Evolutionary conservation across 345 rosid genomes (phyloP).

Genomic region (Adansonia digitata): DNA sequence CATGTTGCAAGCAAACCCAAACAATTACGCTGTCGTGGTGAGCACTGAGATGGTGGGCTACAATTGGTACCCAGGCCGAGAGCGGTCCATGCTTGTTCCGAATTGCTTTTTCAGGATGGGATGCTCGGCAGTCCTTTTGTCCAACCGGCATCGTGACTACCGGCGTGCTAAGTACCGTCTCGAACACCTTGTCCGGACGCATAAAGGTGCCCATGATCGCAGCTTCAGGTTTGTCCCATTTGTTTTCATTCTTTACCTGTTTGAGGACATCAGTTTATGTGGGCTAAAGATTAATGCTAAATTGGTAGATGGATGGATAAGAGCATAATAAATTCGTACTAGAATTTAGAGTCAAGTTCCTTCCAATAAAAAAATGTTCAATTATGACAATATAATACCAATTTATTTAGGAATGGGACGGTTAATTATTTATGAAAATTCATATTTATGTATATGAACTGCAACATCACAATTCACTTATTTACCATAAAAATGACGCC

Average conservation of each 20-base stretch:
- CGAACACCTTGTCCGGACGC: conserved; percentile 85
- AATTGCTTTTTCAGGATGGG: conserved; percentile 94
- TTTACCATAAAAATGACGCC: not conserved
- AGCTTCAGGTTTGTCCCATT: conserved; percentile 67
- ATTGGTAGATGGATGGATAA: not conserved
- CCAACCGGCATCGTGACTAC: conserved; percentile 76
- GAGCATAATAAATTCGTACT: too few relatives aligned
- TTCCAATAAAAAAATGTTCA: too few relatives aligned
- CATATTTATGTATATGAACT: too few relatives aligned
- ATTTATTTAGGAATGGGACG: too few relatives aligned
- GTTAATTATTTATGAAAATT: too few relatives aligned
- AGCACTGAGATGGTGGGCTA: conserved; percentile 95
- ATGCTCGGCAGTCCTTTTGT: conserved; percentile 71
- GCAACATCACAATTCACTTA: too few relatives aligned
- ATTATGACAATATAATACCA: too few relatives aligned
- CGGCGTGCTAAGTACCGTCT: conserved; percentile 76
- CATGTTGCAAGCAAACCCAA: conserved; percentile 85
- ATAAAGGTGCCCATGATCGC: conserved; percentile 88
- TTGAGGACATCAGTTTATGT: not conserved
- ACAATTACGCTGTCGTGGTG: conserved; percentile 74
- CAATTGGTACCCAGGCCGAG: conserved; percentile 77
- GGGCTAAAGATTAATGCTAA: not conserved
- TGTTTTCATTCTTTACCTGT: not conserved
- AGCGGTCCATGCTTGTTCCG: conserved; percentile 80
- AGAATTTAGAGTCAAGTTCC: too few relatives aligned